These are phyloP conservation scores for Ceratocystis albifundus DNA, from an alignment of 2,329 filamentous ascomycete species.

Conservation along the genomic window DNA sequence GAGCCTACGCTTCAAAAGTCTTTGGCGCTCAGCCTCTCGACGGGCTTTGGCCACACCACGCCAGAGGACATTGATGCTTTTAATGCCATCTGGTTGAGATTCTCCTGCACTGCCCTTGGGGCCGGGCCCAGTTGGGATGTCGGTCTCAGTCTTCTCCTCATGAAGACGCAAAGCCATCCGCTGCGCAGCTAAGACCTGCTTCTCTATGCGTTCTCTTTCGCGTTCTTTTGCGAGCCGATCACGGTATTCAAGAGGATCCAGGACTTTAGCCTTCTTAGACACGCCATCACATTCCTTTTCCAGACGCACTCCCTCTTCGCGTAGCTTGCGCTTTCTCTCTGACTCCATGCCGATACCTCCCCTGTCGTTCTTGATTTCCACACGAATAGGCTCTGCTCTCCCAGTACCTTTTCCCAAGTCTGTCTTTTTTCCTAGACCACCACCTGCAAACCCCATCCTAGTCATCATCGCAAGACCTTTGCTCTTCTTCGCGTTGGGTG, in stretches of 20 bases:
- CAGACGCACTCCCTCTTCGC: constrained; percentile 33
- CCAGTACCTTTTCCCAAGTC: constrained; percentile 30
- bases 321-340: constrained; percentile 67
- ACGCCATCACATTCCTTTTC: constrained; percentile 46
- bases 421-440: constrained; percentile 52
- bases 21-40: constrained; percentile 57
- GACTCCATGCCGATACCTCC: constrained; percentile 74
- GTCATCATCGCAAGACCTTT: constrained; percentile 96
- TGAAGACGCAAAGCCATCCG: constrained; percentile 70
- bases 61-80: constrained; percentile 60
- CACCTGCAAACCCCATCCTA: constrained; percentile 82
- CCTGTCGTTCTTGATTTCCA: constrained; percentile 66
- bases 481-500: constrained; percentile 47
- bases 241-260: constrained; percentile 58
- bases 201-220: constrained; percentile 56
- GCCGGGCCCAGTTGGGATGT: neutral
- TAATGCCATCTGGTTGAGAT: constrained; percentile 26
- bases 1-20: constrained; percentile 52
- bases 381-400: constrained; percentile 55
- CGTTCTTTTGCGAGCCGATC: constrained; percentile 59
- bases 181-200: constrained; percentile 64
- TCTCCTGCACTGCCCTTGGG: constrained; percentile 24
- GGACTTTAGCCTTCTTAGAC: constrained; percentile 30
- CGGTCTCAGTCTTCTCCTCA: constrained; percentile 34
- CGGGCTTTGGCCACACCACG: constrained; percentile 60